These are phyloP conservation scores for Debaryomyces fabryi DNA, from an alignment of 1,139 yeast genomes.

Conservation along the genomic window DNA sequence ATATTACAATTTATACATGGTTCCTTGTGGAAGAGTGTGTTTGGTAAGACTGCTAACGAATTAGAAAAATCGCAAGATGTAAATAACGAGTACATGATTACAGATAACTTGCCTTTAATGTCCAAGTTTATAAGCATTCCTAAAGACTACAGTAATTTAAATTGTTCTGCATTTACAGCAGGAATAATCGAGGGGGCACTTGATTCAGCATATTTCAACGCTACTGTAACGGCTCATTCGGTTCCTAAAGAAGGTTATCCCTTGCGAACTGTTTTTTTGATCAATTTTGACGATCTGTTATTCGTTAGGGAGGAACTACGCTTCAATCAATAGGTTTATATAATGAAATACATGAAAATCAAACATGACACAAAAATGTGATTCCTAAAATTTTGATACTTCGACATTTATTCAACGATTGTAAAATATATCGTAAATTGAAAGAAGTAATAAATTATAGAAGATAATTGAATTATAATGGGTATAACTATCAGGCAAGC, in stretches of 20 bases:
- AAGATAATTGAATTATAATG: conserved; percentile 38
- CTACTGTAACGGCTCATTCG: conserved; percentile 86
- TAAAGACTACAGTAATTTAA: conserved; percentile 74
- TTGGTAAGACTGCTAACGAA: conserved; percentile 84
- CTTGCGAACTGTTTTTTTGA: conserved; percentile 77
- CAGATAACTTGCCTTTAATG: conserved; percentile 78
- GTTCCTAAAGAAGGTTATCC: conserved; percentile 69
- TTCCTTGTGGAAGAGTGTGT: conserved; percentile 77
- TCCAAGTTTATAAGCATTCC: conserved; percentile 81
- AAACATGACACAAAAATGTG: conserved; percentile 4
- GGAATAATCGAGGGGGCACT: conserved; percentile 91
- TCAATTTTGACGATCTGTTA: conserved; percentile 69
- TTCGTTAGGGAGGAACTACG: conserved; percentile 54
- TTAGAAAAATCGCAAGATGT: conserved; percentile 85
- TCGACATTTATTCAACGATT: conserved; percentile 5
- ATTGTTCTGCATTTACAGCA: conserved; percentile 85
- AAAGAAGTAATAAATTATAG: neutral
- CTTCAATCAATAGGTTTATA: conserved; percentile 6
- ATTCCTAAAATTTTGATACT: neutral
- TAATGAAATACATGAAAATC: neutral
- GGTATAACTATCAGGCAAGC: conserved; percentile 91
- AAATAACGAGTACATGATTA: conserved; percentile 81
- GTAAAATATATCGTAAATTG: neutral
- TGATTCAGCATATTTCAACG: conserved; percentile 78
- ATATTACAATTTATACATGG: conserved; percentile 83